A percentile compares a stretch with the other conserved stretches of the same genome.
Conservation (phyloP, 2,329 filamentous ascomycete species). For the Paraconiothyrium brasiliense region DNA sequence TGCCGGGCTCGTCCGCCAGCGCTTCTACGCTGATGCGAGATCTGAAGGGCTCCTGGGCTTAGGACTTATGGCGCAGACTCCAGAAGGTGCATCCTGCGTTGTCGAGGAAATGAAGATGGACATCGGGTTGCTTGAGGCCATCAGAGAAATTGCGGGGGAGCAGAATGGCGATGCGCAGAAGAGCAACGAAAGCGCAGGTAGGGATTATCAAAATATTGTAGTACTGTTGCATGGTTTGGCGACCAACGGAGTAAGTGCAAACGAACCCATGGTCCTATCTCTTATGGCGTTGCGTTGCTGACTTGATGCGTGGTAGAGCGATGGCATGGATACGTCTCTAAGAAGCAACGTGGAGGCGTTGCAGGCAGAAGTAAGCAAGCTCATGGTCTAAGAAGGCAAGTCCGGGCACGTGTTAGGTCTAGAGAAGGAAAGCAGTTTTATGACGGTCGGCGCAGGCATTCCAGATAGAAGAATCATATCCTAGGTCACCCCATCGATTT, state of each 20-base stretch:
- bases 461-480: too few relatives aligned
- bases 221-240: constrained; percentile 46
- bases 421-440: neutral
- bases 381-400: constrained; percentile 21
- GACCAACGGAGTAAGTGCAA: constrained; percentile 43
- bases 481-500: neutral
- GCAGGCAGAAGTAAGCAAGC: constrained; percentile 33
- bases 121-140: constrained; percentile 38
- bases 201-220: constrained; percentile 48
- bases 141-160: constrained; percentile 45
- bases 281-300: constrained; percentile 18
- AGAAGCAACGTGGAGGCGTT: constrained; percentile 33
- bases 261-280: neutral
- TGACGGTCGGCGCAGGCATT: too few relatives aligned
- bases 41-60: constrained; percentile 48
- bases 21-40: constrained; percentile 47
- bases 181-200: constrained; percentile 30
- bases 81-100: constrained; percentile 39
- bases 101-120: constrained; percentile 42
- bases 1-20: constrained; percentile 44
- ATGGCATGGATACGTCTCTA: constrained; percentile 34
- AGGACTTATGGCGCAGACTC: constrained; percentile 44
- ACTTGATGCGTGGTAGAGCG: constrained; percentile 29
- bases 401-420: neutral
- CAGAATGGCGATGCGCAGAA: constrained; percentile 36